These are phyloP conservation scores for Pseudognaphalium luteoalbum DNA, from an alignment of 129 eudicot genomes.

Conservation along the genomic window DNA sequence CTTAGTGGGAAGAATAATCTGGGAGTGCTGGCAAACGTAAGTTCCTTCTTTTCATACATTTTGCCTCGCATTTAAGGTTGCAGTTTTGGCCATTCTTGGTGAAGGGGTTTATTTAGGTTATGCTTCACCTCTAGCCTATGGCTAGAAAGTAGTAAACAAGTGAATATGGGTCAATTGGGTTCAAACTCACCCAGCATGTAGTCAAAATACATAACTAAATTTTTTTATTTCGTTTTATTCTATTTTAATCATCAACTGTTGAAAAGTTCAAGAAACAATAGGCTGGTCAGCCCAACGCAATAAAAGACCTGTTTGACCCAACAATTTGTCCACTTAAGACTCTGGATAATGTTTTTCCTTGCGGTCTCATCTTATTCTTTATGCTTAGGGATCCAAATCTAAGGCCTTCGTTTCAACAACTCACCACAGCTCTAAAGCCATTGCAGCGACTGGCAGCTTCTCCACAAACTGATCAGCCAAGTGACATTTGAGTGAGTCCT, in stretches of 20 bases:
- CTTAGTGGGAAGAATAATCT: constrained; percentile 80
- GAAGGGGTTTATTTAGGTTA: neutral
- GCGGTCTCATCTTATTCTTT: neutral
- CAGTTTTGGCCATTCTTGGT: neutral
- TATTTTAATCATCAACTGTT: neutral
- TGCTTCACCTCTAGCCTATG: neutral
- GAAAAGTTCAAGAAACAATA: neutral
- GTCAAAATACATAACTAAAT: neutral
- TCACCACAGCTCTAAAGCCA: constrained; percentile 79
- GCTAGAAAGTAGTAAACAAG: too few species aligned
- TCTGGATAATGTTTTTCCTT: neutral
- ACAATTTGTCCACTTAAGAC: neutral
- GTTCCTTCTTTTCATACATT: constrained; percentile 17
- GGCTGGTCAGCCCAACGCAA: neutral
- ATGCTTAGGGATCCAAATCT: constrained; percentile 76
- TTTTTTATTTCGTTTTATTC: too few species aligned
- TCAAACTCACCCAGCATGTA: neutral
- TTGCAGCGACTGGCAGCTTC: constrained; percentile 71
- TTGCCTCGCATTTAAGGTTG: neutral
- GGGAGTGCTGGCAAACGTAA: constrained; percentile 99
- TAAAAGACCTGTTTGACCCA: neutral
- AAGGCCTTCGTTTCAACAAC: constrained; percentile 95
- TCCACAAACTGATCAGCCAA: constrained; percentile 48
- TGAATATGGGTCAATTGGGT: neutral
- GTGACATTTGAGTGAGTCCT: constrained; percentile 45